Conservation (phyloP, 148 eudicot genomes). For the Arctostaphylos glauca region DNA sequence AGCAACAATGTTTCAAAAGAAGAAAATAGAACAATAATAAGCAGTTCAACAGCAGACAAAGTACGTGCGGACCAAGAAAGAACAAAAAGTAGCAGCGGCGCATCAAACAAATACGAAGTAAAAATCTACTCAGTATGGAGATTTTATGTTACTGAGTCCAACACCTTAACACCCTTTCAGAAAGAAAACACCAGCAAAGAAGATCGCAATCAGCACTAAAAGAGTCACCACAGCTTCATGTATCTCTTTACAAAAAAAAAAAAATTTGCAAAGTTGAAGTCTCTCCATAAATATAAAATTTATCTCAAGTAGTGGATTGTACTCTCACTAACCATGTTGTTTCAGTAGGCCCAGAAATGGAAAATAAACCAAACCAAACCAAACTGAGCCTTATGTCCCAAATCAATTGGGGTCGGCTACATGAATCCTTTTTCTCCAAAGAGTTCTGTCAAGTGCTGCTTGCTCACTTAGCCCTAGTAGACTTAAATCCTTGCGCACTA, state of each 20-base stretch:
- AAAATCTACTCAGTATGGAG: background rate
- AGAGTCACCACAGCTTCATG: background rate
- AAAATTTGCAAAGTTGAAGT: background rate
- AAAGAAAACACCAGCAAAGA: background rate
- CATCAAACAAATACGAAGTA: background rate
- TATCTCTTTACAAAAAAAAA: background rate
- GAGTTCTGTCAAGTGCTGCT: too few species aligned
- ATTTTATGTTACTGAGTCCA: background rate
- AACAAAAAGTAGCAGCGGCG: background rate
- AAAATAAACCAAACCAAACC: too few species aligned
- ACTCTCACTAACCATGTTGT: background rate
- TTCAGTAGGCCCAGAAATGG: background rate
- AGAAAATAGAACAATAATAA: background rate
- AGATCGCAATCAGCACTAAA: background rate
- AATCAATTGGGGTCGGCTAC: too few species aligned
- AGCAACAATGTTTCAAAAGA: constrained; percentile 6
- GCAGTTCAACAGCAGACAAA: background rate
- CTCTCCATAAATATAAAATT: background rate
- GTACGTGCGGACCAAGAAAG: background rate
- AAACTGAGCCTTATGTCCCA: too few species aligned
- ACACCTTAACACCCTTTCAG: background rate
- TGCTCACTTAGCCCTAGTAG: too few species aligned
- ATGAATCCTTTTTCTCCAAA: too few species aligned
- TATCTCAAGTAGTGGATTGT: background rate
- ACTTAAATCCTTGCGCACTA: too few species aligned